Conservation (phyloP, 108 stramenopile species). For the Nitzschia sp. region DNA sequence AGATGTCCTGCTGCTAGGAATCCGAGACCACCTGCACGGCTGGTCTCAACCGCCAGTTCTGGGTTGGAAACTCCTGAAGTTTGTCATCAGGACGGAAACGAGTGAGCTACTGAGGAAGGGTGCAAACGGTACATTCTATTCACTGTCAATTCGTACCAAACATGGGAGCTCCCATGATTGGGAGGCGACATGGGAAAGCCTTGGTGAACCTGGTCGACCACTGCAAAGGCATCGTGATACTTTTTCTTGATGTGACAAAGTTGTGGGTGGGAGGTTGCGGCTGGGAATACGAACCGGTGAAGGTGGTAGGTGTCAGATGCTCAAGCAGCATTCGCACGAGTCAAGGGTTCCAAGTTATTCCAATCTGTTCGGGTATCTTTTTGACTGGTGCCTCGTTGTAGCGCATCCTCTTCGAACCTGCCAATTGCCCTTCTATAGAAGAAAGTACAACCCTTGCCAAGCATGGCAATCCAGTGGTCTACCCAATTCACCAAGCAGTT, state of each 20-base stretch:
- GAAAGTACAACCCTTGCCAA: neutral
- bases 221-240: conserved; percentile 1
- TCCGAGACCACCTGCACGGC: conserved; percentile 70
- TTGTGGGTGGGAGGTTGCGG: too few species aligned
- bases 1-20: conserved; percentile 74
- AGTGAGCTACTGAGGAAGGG: neutral
- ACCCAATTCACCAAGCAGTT: conserved; percentile 55
- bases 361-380: too few species aligned
- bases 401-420: too few species aligned
- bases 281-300: too few species aligned
- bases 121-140: neutral
- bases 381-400: too few species aligned
- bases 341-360: too few species aligned
- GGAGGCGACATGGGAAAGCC: conserved; percentile 46
- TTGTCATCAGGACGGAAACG: neutral
- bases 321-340: too few species aligned
- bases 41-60: conserved; percentile 55
- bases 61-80: conserved; percentile 54
- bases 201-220: conserved; percentile 58
- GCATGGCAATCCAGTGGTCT: conserved; percentile 29
- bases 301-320: too few species aligned
- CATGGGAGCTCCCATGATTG: conserved; percentile 76
- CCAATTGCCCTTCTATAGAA: too few species aligned
- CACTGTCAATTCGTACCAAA: conserved; percentile 20
- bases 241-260: too few species aligned